These are phyloP conservation scores for Grosmannia serpens DNA, from an alignment of 2,329 filamentous ascomycete species.

Conservation along the genomic window DNA sequence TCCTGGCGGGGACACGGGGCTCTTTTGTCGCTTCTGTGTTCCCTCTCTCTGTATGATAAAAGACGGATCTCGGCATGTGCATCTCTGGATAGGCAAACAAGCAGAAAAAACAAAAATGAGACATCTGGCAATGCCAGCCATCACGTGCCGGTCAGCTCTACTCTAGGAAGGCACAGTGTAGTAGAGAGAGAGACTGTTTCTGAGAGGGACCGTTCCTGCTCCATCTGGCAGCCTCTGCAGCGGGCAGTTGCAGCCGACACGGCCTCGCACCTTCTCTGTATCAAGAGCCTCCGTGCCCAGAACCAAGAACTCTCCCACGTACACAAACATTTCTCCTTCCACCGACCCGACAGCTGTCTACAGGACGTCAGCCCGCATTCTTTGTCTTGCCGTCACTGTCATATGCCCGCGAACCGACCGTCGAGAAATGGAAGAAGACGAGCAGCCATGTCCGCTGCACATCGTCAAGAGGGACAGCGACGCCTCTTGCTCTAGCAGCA, in stretches of 20 bases:
- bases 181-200: background rate
- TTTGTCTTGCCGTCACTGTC: background rate
- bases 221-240: too few relatives aligned
- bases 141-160: background rate
- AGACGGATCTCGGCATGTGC: background rate
- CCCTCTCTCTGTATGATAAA: background rate
- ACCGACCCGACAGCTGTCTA: background rate
- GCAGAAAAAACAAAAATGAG: background rate
- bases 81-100: background rate
- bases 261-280: background rate
- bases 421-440: background rate
- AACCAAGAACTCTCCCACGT: background rate
- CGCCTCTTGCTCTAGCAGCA: background rate
- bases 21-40: background rate
- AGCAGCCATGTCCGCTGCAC: conserved; percentile 11
- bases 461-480: conserved; percentile 10
- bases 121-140: background rate
- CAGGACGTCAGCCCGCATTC: background rate
- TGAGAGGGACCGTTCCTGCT: background rate
- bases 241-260: background rate
- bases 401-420: background rate
- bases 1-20: background rate
- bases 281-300: background rate
- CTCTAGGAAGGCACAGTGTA: background rate
- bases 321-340: background rate